Percentiles rank a stretch among this genome's conserved stretches.
phyloP scores from a whole-genome alignment of 2,329 filamentous ascomycete genomes.

The Cadophora malorum region DNA sequence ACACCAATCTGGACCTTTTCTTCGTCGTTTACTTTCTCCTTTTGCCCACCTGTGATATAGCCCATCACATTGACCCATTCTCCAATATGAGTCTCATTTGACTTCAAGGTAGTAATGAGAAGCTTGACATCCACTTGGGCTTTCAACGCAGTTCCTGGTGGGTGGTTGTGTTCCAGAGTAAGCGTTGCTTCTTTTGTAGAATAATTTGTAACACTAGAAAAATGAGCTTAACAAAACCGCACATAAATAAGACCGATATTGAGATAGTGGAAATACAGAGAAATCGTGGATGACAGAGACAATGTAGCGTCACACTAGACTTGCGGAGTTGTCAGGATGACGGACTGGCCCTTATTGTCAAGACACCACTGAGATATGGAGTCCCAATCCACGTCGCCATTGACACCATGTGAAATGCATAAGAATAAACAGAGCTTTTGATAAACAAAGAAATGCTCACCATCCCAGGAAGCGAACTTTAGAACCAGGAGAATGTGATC shows the following conservation, averaged over 20 bases:
- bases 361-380: background rate
- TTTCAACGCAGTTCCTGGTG: slow-evolving; percentile 51
- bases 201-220: slow-evolving; percentile 63
- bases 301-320: no score
- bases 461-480: slow-evolving; percentile 94
- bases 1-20: slow-evolving; percentile 54
- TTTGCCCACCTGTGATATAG: slow-evolving; percentile 60
- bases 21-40: slow-evolving; percentile 25
- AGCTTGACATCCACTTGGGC: slow-evolving; percentile 75
- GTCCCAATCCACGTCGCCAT: no score
- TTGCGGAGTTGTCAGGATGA: background rate
- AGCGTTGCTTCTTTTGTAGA: slow-evolving; percentile 63
- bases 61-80: slow-evolving; percentile 90
- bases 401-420: no score
- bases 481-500: slow-evolving; percentile 46
- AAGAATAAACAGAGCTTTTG: background rate
- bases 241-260: background rate
- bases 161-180: slow-evolving; percentile 71
- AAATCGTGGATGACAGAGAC: background rate
- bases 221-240: background rate
- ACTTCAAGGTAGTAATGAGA: slow-evolving; percentile 68
- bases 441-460: slow-evolving; percentile 57
- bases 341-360: background rate
- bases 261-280: background rate
- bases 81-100: slow-evolving; percentile 72